phyloP scores from a whole-genome alignment of 139 green algal genomes.

The Microglena sp. region DNA sequence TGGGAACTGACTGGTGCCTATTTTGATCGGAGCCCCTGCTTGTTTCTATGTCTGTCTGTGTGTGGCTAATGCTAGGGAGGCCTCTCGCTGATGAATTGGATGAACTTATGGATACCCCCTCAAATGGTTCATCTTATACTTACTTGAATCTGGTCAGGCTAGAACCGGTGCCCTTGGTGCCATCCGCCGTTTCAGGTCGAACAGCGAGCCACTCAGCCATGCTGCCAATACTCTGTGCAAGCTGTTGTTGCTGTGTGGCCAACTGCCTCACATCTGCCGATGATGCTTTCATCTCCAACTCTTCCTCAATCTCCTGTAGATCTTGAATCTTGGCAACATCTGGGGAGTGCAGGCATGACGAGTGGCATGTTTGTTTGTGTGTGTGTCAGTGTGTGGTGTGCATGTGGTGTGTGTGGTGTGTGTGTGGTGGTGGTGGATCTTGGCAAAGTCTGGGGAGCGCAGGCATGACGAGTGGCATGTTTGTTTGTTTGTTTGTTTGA shows the following conservation, averaged over 20 bases:
- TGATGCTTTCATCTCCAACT: slow-evolving; percentile 10
- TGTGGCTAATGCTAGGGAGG: too few species aligned
- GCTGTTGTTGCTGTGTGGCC: slow-evolving; percentile 17
- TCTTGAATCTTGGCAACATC: slow-evolving; percentile 22
- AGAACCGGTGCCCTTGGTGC: slow-evolving; percentile 12
- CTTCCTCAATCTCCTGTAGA: slow-evolving; percentile 13
- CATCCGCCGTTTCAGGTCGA: slow-evolving; percentile 15
- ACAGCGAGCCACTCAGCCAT: slow-evolving; percentile 19
- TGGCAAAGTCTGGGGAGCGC: slow-evolving; percentile 19
- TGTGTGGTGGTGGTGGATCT: neutral
- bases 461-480: too few species aligned
- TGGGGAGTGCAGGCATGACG: too few species aligned
- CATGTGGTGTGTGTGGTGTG: neutral
- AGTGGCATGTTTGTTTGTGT: neutral
- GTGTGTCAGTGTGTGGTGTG: neutral
- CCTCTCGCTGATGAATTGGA: too few species aligned
- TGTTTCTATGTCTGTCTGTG: too few species aligned
- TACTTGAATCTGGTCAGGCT: slow-evolving; percentile 16
- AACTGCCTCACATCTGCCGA: slow-evolving; percentile 17
- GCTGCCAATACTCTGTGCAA: slow-evolving; percentile 15
- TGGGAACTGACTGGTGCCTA: too few species aligned
- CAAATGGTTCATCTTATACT: too few species aligned
- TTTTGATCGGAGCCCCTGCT: too few species aligned
- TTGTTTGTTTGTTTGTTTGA: too few species aligned
- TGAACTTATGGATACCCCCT: too few species aligned